Base-by-base conservation (phyloP, 1,284 basidiomycete genomes). In the Hemileia vastatrix region DNA sequence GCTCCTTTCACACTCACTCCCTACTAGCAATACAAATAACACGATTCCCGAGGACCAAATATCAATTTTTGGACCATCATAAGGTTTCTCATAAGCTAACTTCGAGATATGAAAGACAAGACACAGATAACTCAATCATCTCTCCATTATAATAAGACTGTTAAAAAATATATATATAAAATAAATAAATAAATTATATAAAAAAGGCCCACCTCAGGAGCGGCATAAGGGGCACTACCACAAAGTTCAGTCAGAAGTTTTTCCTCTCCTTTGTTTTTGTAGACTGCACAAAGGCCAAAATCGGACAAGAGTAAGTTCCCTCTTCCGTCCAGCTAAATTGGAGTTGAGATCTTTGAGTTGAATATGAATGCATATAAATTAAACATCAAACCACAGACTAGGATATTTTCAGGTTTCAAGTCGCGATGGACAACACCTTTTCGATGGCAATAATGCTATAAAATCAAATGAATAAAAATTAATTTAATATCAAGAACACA, bases 1-100 rank as follows among this genome's bases (percentile, higher is more conserved):
- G 47, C 19, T 13, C 32, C 3, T 8, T 15, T 32, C 31, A 3
- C 24, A 54, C 58, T 6, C 19, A 60, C 53, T 62, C 43, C 94
- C 94, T 3, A 84, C 86, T 0, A 98, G 81, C 64, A 97, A 78
- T 0, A 94, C 91, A 74, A 90, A 97, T 0, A 98, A 79, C 40
- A 98, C 94, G n/a, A 97, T 88, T 1, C 95, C 95, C 57, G 90
- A 83, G 1, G 90, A 91, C 94, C 94, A 98, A 2, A 90, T 85
- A 75, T 98, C 94, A 43, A 97, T 84, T 0, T 93, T 91, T 68
- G 95, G 90, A 3, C 91, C 94, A 24, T 84, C 78, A 77, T 97
- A 98, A 0, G 88, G 78, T 66, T 76, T 68, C 18, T 74, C 74
- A 48, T 53, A 50, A n/a, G 57, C 57, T 48, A 60, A 47, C 52